phyloP scores from a whole-genome alignment of 805 yeast genomes.

The Ogataea methanolica region DNA sequence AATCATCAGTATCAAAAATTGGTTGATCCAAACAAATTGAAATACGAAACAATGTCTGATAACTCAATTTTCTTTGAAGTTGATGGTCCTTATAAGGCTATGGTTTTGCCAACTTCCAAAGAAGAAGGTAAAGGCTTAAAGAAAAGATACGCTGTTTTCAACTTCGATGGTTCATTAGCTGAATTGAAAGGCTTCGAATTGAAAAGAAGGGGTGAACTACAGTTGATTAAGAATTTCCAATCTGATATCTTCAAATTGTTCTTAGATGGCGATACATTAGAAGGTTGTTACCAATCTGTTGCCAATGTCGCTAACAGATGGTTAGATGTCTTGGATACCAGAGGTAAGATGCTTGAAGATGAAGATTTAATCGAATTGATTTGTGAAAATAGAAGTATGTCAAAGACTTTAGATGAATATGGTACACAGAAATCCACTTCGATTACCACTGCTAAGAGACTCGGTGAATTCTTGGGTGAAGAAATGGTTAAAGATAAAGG shows the following conservation, averaged over 20 bases:
- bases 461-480: constrained; percentile 92
- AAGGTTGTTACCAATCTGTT: constrained; percentile 80
- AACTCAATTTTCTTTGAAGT: constrained; percentile 97
- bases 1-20: constrained; percentile 92
- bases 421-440: constrained; percentile 90
- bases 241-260: constrained; percentile 90
- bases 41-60: constrained; percentile 76
- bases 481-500: constrained; percentile 98
- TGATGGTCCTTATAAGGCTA: constrained; percentile 97
- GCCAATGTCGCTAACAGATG: constrained; percentile 93
- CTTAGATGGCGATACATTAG: constrained; percentile 76
- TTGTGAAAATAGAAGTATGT: constrained; percentile 95
- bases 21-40: constrained; percentile 60
- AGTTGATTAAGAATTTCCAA: constrained; percentile 90
- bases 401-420: constrained; percentile 84
- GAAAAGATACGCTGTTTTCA: constrained; percentile 95
- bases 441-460: constrained; percentile 87
- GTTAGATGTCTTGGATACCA: constrained; percentile 88
- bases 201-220: constrained; percentile 94
- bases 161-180: constrained; percentile 88
- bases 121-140: constrained; percentile 97
- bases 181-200: constrained; percentile 96
- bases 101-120: constrained; percentile 94
- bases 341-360: constrained; percentile 84
- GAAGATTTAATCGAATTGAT: constrained; percentile 91